A percentile compares a stretch with the other conserved stretches of the same genome.
phyloP scores from a whole-genome alignment of 108 stramenopile species.

The Nannochloropsis salina region DNA sequence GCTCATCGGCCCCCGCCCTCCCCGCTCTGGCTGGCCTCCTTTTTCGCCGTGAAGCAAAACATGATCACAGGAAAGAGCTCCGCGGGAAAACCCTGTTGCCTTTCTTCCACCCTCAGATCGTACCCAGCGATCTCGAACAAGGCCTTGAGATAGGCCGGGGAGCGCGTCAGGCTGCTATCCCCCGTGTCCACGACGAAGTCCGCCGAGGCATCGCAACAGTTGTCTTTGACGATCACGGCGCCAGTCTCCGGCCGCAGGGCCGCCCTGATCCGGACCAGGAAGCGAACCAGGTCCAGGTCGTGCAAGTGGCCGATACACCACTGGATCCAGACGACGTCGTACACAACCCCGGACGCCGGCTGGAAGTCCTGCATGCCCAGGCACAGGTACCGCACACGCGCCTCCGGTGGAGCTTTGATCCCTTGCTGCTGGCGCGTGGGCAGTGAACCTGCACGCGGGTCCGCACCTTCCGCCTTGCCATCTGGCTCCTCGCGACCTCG shows the following conservation, averaged over 20 bases:
- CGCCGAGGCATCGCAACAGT: constrained; percentile 62
- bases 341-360: constrained; percentile 56
- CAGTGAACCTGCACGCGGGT: not conserved
- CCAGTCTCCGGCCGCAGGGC: constrained; percentile 62
- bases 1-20: no score
- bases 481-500: not conserved
- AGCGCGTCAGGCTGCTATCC: constrained; percentile 73
- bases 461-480: not conserved
- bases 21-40: not conserved
- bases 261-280: constrained; percentile 63
- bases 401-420: not conserved
- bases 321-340: constrained; percentile 85
- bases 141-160: constrained; percentile 63
- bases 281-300: constrained; percentile 70
- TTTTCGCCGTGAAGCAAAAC: constrained; percentile 58
- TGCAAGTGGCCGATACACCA: constrained; percentile 83
- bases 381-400: constrained; percentile 59
- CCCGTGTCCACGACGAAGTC: constrained; percentile 73
- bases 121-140: constrained; percentile 69
- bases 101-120: constrained; percentile 55
- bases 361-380: constrained; percentile 73
- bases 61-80: constrained; percentile 81
- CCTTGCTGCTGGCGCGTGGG: not conserved
- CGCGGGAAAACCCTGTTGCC: constrained; percentile 71
- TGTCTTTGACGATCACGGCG: constrained; percentile 77